Base-by-base conservation (phyloP, 2,329 filamentous ascomycete species). In the Alternaria dauci region DNA sequence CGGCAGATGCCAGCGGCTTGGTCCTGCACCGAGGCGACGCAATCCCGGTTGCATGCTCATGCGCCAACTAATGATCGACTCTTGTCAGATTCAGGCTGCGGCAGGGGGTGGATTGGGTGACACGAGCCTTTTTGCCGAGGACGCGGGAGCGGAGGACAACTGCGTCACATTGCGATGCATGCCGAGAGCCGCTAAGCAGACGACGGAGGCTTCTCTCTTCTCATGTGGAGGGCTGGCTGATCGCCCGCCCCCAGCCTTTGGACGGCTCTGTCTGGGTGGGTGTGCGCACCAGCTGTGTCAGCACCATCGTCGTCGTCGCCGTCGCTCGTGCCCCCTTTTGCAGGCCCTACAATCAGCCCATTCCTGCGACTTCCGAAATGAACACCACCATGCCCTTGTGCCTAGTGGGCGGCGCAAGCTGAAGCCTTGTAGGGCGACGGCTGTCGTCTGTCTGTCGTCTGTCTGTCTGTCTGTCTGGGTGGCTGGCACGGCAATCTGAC, bases 121-220 rank as follows among this genome's bases (percentile, higher is more conserved):
- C 72, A 71, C 71, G 69, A 72, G 70, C 66, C 46, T 68, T 68
- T 66, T 58, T 68, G 66, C 70, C 71, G 74, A 68, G 68, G 71
- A 69, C 66, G 72, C 70, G 73, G 72, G 71, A 71, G 73, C 69
- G 73, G 70, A 73, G 72, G 68, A 63, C 63, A 65, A 70, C 70
- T 73, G 70, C 73, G 73, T 73, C 73, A 76, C 70, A 56, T 39
- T 67, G 56, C 66, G 66, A 67, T 62, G 55, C 60, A 61, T 60
- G 65, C 69, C 67, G 63, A 71, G 71, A 7, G 48, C 43, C 65
- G 66, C 72, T 73, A 74, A 71, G 66, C 63, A 67, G 63, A 69
- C 69, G 66, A 69, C 70, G 73, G 70, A 76, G 74, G 73, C 72
- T 75, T 74, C 46, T 36, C 46, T 50, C 20, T 38, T 50, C 69